Conservation (phyloP, 164 flowering plant species). For the Magnolia changhungtana region DNA sequence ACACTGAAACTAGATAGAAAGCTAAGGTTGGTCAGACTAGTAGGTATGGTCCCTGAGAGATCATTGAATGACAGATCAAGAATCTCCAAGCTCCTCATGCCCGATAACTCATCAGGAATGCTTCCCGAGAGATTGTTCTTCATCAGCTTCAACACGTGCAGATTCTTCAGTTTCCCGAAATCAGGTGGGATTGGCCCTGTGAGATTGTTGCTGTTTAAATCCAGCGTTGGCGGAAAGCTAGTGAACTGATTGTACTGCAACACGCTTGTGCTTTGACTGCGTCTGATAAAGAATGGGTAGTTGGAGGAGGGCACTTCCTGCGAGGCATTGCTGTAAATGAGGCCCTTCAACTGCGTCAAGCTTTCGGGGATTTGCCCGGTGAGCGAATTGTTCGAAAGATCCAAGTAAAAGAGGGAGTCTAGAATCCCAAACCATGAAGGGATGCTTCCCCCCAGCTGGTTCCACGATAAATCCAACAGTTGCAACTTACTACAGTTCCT, state of each 20-base stretch:
- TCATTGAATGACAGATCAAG: constrained; percentile 25
- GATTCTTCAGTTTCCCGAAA: constrained; percentile 14
- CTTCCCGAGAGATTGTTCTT: constrained; percentile 10
- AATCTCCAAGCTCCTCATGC: constrained; percentile 20
- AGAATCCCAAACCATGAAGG: constrained; percentile 71
- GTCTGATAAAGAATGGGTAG: constrained; percentile 62
- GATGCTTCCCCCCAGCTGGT: constrained; percentile 53
- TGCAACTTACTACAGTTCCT: constrained; percentile 40
- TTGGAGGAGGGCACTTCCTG: constrained; percentile 32
- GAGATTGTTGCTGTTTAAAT: constrained; percentile 15
- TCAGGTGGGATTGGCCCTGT: constrained; percentile 15
- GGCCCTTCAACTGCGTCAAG: constrained; percentile 38
- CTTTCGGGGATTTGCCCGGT: constrained; percentile 65
- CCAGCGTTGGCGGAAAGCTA: constrained; percentile 30
- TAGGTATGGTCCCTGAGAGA: constrained; percentile 22
- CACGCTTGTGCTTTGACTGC: constrained; percentile 41
- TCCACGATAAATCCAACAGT: constrained; percentile 85
- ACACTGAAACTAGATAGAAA: constrained; percentile 31
- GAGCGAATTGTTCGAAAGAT: constrained; percentile 76
- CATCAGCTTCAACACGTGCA: constrained; percentile 17
- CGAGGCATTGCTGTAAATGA: constrained; percentile 17
- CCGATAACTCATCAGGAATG: constrained; percentile 9
- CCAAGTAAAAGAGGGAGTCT: constrained; percentile 75
- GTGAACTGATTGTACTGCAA: constrained; percentile 73
- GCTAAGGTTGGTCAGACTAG: constrained; percentile 13